phyloP scores from a whole-genome alignment of 2,329 filamentous ascomycete species.

The Lecanosticta acicola region DNA sequence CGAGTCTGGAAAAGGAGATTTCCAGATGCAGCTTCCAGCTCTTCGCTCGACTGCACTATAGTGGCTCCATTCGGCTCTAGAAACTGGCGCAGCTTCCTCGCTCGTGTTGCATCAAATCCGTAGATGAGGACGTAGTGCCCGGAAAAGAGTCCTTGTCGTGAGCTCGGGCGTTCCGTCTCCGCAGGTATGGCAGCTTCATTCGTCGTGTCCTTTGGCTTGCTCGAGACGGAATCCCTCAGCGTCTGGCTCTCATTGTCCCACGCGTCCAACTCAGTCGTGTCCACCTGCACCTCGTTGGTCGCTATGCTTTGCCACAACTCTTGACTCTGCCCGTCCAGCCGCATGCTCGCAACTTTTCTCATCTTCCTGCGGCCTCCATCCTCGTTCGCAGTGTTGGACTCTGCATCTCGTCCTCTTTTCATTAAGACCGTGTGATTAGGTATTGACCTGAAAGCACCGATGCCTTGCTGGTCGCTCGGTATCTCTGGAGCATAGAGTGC shows the following conservation, averaged over 20 bases:
- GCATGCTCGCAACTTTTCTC: slow-evolving; percentile 79
- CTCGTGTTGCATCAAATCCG: slow-evolving; percentile 24
- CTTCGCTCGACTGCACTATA: slow-evolving; percentile 21
- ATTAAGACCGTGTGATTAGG: slow-evolving; percentile 42
- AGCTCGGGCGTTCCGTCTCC: slow-evolving; percentile 1
- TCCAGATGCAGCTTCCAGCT: slow-evolving; percentile 19
- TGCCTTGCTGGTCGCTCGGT: slow-evolving; percentile 64
- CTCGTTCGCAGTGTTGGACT: slow-evolving; percentile 14
- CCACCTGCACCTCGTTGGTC: slow-evolving; percentile 27
- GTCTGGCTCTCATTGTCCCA: slow-evolving; percentile 23
- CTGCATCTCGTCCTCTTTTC: slow-evolving; percentile 53
- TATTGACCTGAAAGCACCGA: slow-evolving; percentile 56
- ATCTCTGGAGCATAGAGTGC: slow-evolving; percentile 72
- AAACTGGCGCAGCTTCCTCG: slow-evolving; percentile 17
- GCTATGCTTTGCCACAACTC: slow-evolving; percentile 90
- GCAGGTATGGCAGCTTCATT: slow-evolving; percentile 3
- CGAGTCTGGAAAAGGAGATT: slow-evolving; percentile 14
- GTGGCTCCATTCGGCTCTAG: slow-evolving; percentile 29
- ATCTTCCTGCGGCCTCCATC: slow-evolving; percentile 66
- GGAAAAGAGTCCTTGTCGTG: slow-evolving; percentile 25
- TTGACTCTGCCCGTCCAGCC: slow-evolving; percentile 71
- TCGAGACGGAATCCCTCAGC: slow-evolving; percentile 1
- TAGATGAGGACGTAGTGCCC: slow-evolving; percentile 26
- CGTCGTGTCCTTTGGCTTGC: background rate
- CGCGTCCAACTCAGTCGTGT: slow-evolving; percentile 19